These are phyloP conservation scores for Xylaria castorea DNA, from an alignment of 495 filamentous ascomycete species.

Conservation along the genomic window DNA sequence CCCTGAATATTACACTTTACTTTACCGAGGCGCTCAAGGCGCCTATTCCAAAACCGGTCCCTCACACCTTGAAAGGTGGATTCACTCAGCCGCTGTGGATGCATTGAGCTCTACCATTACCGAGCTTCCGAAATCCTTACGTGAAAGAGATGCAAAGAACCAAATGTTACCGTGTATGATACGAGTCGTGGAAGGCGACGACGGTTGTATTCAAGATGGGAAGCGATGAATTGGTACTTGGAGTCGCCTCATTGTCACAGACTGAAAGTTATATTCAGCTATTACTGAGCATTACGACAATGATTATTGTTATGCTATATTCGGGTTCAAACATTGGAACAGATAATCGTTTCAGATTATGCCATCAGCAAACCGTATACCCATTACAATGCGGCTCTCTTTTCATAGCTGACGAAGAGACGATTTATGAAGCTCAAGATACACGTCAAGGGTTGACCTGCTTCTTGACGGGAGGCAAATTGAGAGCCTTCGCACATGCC, in stretches of 20 bases:
- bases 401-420: neutral
- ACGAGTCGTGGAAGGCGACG: neutral
- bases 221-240: neutral
- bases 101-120: neutral
- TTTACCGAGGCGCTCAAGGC: neutral
- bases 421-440: neutral
- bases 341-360: no score
- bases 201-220: neutral
- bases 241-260: neutral
- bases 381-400: no score
- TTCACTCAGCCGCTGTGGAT: neutral
- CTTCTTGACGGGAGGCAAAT: neutral
- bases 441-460: neutral
- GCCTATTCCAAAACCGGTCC: conserved; percentile 1
- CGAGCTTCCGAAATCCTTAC: neutral
- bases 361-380: no score
- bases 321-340: neutral
- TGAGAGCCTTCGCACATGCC: neutral
- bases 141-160: neutral
- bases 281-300: neutral
- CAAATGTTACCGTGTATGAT: no score
- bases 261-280: neutral
- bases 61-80: neutral
- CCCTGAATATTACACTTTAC: no score
- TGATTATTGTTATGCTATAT: neutral